Base-by-base conservation (phyloP, 2,329 filamentous ascomycete genomes). In the Diaporthe amygdali region DNA sequence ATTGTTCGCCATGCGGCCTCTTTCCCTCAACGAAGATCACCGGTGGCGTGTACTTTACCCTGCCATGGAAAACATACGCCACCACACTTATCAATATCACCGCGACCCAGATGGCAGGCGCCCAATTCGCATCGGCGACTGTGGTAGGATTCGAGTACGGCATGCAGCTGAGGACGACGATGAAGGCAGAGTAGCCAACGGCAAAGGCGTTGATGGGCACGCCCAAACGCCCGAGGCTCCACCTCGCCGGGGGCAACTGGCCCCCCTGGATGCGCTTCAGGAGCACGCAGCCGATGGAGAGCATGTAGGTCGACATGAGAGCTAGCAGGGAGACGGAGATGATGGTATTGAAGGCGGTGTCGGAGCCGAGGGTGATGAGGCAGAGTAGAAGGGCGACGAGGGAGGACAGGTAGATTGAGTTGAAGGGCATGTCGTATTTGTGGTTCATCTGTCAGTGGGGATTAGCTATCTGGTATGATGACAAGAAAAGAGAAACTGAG, bases 161-260 rank as follows among this genome's bases (percentile, higher is more conserved):
- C 37, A 72, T 46, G 20, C 71, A 71, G 64, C 66, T 71, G 41
- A 66, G 63, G 52, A 77, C 22, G 69, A 77, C 22, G 71, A 75
- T 74, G 67, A 77, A 68, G 46, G 72, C 47, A 12, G 75, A 71
- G 54, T 77, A 77, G 1, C 74, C 41, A 20, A 77, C 69, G 12
- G 75, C 75, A 5, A 74, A 46, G 17, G 81, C 77, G 68, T 86
- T 85, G 68, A 85, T 71, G 22, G 77, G 72, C 1, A 84, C 74
- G 0, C 83, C 83, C 51, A 76, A 79, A 9, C 74, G 74, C 0
- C 83, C 82, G 14, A 86, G 79, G 47, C 74, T 79, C 81, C 78
- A 85, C 30, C 79, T 77, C 10, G 78, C 76, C 0, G 76, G 77
- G 0, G 81, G 82, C 0, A 85, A 75, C 0, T 78, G 75, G 34